Evolutionary conservation across 805 yeast genomes (phyloP).

Genomic region (Candida qinlingensis): DNA sequence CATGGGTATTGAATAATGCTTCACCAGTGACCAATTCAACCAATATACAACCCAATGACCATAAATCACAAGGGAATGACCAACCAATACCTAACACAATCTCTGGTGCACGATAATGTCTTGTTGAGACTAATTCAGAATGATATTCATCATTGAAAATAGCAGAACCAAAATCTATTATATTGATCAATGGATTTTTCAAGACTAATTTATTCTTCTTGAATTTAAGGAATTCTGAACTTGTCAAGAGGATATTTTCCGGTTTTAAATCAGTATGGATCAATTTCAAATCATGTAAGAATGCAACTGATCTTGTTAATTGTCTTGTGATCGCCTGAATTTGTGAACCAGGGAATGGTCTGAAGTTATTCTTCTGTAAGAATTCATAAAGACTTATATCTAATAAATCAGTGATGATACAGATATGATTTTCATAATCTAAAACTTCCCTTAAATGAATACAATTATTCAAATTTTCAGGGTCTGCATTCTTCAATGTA

Average conservation of each 20-base stretch:
- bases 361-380: slow-evolving; percentile 72
- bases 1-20: slow-evolving; percentile 91
- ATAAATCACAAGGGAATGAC: slow-evolving; percentile 94
- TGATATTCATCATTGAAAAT: slow-evolving; percentile 93
- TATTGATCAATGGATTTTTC: slow-evolving; percentile 73
- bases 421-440: slow-evolving; percentile 89
- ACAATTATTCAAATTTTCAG: slow-evolving; percentile 64
- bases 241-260: slow-evolving; percentile 64
- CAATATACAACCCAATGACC: slow-evolving; percentile 94
- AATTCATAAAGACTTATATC: slow-evolving; percentile 88
- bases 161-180: slow-evolving; percentile 97
- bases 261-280: slow-evolving; percentile 97
- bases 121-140: slow-evolving; percentile 83
- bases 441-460: slow-evolving; percentile 84
- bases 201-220: slow-evolving; percentile 39
- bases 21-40: slow-evolving; percentile 92
- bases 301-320: slow-evolving; percentile 77
- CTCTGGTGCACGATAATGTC: slow-evolving; percentile 97
- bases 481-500: slow-evolving; percentile 64
- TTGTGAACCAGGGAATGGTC: slow-evolving; percentile 93
- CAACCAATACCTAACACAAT: slow-evolving; percentile 92
- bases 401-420: slow-evolving; percentile 84
- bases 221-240: slow-evolving; percentile 19
- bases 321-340: slow-evolving; percentile 87
- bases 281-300: slow-evolving; percentile 80